A percentile compares a stretch with the other conserved stretches of the same genome.
Evolutionary conservation across 306 rosid genomes (phyloP).

Genomic region (Vigna reflexopilosa): DNA sequence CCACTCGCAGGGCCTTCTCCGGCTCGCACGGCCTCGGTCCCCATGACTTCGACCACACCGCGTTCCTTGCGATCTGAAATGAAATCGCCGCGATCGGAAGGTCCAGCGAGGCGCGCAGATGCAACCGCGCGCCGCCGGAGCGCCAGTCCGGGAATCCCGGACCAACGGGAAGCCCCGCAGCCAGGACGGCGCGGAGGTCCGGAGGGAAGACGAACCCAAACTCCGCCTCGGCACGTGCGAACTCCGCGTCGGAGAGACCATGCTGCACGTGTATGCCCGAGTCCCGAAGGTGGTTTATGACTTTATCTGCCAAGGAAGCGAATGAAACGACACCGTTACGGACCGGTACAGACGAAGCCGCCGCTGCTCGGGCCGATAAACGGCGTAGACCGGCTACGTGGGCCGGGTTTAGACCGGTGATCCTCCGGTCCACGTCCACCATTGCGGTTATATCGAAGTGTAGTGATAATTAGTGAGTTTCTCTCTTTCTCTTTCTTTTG

Average conservation of each 20-base stretch:
- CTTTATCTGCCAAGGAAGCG: slow-evolving; percentile 69
- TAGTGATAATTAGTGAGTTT: neutral
- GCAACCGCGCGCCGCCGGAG: slow-evolving; percentile 73
- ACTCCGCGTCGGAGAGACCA: slow-evolving; percentile 83
- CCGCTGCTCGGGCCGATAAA: slow-evolving; percentile 90
- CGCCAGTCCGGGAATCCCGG: slow-evolving; percentile 98
- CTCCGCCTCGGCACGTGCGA: slow-evolving; percentile 95
- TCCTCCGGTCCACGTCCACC: slow-evolving; percentile 99
- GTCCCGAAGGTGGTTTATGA: slow-evolving; percentile 69
- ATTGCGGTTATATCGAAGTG: slow-evolving; percentile 44
- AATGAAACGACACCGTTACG: slow-evolving; percentile 84
- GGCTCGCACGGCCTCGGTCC: slow-evolving; percentile 86
- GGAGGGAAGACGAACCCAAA: slow-evolving; percentile 91
- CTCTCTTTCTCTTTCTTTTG: neutral
- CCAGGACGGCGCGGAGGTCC: slow-evolving; percentile 87
- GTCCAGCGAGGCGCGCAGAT: slow-evolving; percentile 85
- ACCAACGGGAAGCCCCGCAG: slow-evolving; percentile 87
- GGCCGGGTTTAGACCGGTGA: slow-evolving; percentile 95
- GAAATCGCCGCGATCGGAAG: slow-evolving; percentile 96
- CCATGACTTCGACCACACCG: slow-evolving; percentile 93
- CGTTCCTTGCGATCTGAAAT: slow-evolving; percentile 85
- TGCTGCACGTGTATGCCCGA: slow-evolving; percentile 72
- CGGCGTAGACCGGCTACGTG: slow-evolving; percentile 93
- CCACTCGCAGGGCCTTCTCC: slow-evolving; percentile 77
- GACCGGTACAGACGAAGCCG: slow-evolving; percentile 56